A percentile compares a stretch with the other conserved stretches of the same genome.
These are phyloP conservation scores for Platismatia glauca DNA, from an alignment of 495 filamentous ascomycete genomes.

Conservation along the genomic window DNA sequence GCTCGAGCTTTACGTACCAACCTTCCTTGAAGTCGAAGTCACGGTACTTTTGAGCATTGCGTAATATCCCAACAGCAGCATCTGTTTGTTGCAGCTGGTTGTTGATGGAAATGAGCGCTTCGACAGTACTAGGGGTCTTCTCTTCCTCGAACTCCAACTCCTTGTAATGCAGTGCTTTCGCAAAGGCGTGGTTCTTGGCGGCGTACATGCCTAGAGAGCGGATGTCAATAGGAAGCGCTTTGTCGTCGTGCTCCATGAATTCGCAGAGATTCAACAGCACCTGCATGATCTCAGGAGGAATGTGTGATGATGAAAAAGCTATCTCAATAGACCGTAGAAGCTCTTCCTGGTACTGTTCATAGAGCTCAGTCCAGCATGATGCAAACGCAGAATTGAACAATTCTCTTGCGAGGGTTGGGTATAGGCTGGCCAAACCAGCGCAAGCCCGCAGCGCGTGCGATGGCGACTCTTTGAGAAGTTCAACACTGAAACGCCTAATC, in stretches of 20 bases:
- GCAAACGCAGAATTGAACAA: constrained; percentile 98
- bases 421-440: constrained; percentile 80
- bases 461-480: constrained; percentile 88
- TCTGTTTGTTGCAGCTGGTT: constrained; percentile 97
- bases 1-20: constrained; percentile 96
- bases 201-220: constrained; percentile 85
- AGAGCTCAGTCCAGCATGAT: constrained; percentile 96
- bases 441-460: constrained; percentile 91
- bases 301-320: constrained; percentile 83
- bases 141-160: constrained; percentile 97
- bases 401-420: constrained; percentile 82
- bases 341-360: constrained; percentile 90
- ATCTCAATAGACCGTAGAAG: constrained; percentile 90
- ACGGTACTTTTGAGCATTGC: constrained; percentile 87
- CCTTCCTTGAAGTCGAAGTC: constrained; percentile 93
- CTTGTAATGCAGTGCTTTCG: constrained; percentile 97
- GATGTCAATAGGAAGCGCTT: constrained; percentile 95
- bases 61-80: constrained; percentile 91
- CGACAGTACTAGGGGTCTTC: constrained; percentile 88
- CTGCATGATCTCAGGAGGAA: constrained; percentile 90
- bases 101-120: constrained; percentile 96
- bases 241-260: constrained; percentile 99
- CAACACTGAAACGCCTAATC: constrained; percentile 93
- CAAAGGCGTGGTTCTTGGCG: constrained; percentile 91
- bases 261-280: constrained; percentile 93